Base-by-base conservation (phyloP, 1,284 basidiomycete genomes). In the Cystobasidiaceae sp. region DNA sequence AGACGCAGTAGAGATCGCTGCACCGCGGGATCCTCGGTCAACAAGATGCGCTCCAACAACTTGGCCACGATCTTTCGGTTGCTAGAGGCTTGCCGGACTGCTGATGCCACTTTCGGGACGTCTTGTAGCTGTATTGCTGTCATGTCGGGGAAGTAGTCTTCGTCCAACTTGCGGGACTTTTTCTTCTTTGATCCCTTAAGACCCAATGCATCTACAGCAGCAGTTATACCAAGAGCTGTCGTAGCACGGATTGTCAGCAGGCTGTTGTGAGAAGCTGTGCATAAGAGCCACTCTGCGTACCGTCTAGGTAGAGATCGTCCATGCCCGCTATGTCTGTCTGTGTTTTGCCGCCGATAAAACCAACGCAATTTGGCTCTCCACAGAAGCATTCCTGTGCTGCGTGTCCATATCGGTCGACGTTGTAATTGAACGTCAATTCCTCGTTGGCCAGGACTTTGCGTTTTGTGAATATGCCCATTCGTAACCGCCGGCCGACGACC, bases 381-480 rank as follows among this genome's bases (percentile, higher is more conserved):
- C 96, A 99, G 76, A 89, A 93, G 77, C 96, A 99, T 44, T 82
- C 83, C 76, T 99, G 96, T 59, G 96, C 88, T 69, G 96, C 91
- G 77, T 98, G 92, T 1, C 94, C 94, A 76, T 98, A 99, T 67
- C 96, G 89, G 77, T 98, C 96, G 48, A 98, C 96, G 75, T 98
- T 99, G 77, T 99, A 99, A 78, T 99, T 97, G 81, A 98, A 99
- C 0, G 94, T 98, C 69, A 99, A 79, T 78, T 99, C 96, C 75
- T 98, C 96, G 69, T 91, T 79, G 74, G 84, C 83, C 74, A 82
- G 77, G 71, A 98, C 89, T 68, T 83, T 77, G 66, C 94, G 83
- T 74, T 89, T 93, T 23, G 94, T 86, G 75, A 98, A 99, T 72
- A 99, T 97, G 52, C 94, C 94, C 96, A 97, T 98, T 33, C 94